Percentiles rank a stretch among this genome's conserved stretches.
phyloP scores from a whole-genome alignment of 1,284 basidiomycete genomes.

The Takashimella tepidaria region DNA sequence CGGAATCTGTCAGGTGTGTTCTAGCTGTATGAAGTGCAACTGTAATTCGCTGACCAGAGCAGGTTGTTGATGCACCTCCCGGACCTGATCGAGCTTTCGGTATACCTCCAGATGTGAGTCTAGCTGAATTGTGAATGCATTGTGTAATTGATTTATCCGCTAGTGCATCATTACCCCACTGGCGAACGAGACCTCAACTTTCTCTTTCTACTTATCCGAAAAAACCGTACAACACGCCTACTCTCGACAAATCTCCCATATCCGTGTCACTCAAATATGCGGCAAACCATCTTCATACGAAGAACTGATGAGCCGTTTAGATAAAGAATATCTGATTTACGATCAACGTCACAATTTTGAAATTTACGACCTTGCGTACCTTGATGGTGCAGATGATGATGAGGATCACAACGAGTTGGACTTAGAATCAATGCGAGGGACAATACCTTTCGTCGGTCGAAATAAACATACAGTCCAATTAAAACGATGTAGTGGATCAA shows the following conservation, averaged over 20 bases:
- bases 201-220: slow-evolving; percentile 29
- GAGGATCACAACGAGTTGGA: not conserved
- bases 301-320: slow-evolving; percentile 18
- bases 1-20: slow-evolving; percentile 36
- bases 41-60: not conserved
- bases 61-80: slow-evolving; percentile 33
- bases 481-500: slow-evolving; percentile 21
- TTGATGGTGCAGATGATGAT: slow-evolving; percentile 9
- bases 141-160: not conserved
- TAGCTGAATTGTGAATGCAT: not conserved
- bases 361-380: slow-evolving; percentile 3
- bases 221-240: slow-evolving; percentile 7
- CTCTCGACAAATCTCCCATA: slow-evolving; percentile 14
- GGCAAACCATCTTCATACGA: not conserved
- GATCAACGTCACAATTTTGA: slow-evolving; percentile 10
- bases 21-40: not conserved
- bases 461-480: slow-evolving; percentile 16
- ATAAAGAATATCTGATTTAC: slow-evolving; percentile 16
- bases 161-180: slow-evolving; percentile 33
- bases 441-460: slow-evolving; percentile 16
- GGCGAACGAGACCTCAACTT: slow-evolving; percentile 12
- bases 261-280: slow-evolving; percentile 40
- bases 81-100: slow-evolving; percentile 41
- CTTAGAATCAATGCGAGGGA: slow-evolving; percentile 10
- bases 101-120: slow-evolving; percentile 32